Base-by-base conservation (phyloP, 1,284 basidiomycete genomes). In the Apiotrichum siamense region DNA sequence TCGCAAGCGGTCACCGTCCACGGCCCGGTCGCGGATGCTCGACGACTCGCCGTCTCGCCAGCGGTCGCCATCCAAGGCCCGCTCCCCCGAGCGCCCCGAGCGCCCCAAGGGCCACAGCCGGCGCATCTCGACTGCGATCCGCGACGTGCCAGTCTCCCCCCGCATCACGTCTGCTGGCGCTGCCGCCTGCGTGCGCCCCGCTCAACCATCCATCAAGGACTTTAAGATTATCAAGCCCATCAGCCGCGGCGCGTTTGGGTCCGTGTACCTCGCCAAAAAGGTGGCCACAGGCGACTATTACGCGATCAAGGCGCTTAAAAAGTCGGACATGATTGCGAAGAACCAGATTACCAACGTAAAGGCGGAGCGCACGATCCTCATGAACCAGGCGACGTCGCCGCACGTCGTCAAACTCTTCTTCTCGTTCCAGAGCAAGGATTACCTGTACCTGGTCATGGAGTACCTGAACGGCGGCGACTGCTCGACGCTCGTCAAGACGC, bases 311-410 rank as follows among this genome's bases (percentile, higher is more conserved):
- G 92, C 97, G 29, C 77, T 98, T 63, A 97, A 96, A 77, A 99
- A 99, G 78, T 90, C 92, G 25, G 96, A 99, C 76, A 99, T 99
- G 96, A 97, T 99, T 69, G 91, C 96, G 42, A 99, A 99, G 81
- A 98, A 98, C 77, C 96, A 99, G 75, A 96, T 99, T 74, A 98
- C 96, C 50, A 99, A 98, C 69, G 94, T 98, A 73, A 98, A 97
- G 76, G 96, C 96, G 3, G 96, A 99, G 77, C 83, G 96, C 50
- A 97, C 94, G 83, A 98, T 99, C 66, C 80, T 99, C 60, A 98
- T 98, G 96, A 94, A 92, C 70, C 94, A 98, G 73, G 88, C 96
- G 0, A 92, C 97, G 74, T 97, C 93, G 12, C 93, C 96, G n/a
- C 97, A 98, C 77, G 93, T 97, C 26, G 94, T 96, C 11, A 91